Evolutionary conservation across 176 grass and related monocot genomes (phyloP).

Genomic region (Hyparrhenia diplandra): DNA sequence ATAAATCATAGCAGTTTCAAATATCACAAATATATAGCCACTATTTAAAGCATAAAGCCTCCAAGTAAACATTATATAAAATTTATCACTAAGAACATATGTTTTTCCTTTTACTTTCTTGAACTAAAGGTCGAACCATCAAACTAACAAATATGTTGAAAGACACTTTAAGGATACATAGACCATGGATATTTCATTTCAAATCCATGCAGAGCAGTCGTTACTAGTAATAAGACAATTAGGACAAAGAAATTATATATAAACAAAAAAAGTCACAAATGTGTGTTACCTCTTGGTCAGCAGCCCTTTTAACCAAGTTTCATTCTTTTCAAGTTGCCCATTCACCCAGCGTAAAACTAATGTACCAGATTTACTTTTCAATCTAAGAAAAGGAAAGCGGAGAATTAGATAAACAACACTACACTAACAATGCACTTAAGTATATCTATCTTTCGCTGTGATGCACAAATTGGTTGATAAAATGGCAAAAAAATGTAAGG

Average conservation of each 20-base stretch:
- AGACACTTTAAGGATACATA: not conserved
- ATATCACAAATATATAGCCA: not conserved
- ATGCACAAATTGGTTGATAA: not conserved
- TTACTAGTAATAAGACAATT: not conserved
- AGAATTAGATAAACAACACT: conserved; percentile 13
- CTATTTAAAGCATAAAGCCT: not conserved
- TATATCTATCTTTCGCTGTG: not conserved
- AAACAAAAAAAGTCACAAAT: not conserved
- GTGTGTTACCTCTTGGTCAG: conserved; percentile 79
- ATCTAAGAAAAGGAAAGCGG: conserved; percentile 42
- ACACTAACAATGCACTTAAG: not conserved
- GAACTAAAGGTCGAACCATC: not conserved
- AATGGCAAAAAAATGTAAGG: conserved; percentile 12
- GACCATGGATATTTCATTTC: not conserved
- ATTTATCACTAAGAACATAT: not conserved
- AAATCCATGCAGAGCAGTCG: not conserved
- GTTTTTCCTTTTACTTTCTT: not conserved
- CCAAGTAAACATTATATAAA: not conserved
- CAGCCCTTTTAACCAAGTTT: conserved; percentile 81
- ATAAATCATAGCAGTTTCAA: not conserved
- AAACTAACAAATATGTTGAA: not conserved
- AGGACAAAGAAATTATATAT: not conserved
- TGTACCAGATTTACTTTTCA: conserved; percentile 82
- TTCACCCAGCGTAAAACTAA: conserved; percentile 93
- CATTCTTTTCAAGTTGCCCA: conserved; percentile 87